phyloP scores from a whole-genome alignment of 164 flowering plant species.

The Cinnamomum chago region DNA sequence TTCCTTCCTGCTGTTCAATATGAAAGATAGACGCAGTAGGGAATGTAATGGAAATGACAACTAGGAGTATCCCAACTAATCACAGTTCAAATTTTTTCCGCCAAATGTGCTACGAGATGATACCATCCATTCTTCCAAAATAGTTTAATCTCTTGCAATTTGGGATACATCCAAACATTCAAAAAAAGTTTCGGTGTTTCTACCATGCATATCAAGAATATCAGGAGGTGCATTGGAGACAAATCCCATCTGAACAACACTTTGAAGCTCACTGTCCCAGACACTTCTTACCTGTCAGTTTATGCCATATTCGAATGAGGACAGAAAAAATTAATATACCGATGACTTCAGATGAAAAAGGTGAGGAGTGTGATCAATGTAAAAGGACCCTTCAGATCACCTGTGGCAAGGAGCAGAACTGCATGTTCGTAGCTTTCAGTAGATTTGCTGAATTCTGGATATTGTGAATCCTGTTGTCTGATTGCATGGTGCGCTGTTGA shows the following conservation, averaged over 20 bases:
- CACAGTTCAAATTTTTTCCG: not conserved
- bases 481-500: slow-evolving; percentile 32
- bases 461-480: slow-evolving; percentile 9
- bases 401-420: slow-evolving; percentile 51
- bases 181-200: not conserved
- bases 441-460: slow-evolving; percentile 20
- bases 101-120: not conserved
- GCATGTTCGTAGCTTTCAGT: slow-evolving; percentile 25
- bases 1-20: not conserved
- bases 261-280: slow-evolving; percentile 68
- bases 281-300: slow-evolving; percentile 17
- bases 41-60: not conserved
- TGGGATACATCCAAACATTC: not conserved
- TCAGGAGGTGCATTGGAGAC: slow-evolving; percentile 43
- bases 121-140: not conserved
- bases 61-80: not conserved
- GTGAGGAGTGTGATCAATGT: not conserved
- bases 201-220: slow-evolving; percentile 56
- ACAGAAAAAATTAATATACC: not conserved
- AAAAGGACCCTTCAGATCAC: slow-evolving; percentile 20
- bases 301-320: not conserved
- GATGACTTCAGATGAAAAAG: slow-evolving; percentile 1
- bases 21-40: not conserved
- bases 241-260: slow-evolving; percentile 65
- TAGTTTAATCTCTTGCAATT: not conserved